Base-by-base conservation (phyloP, 2,329 filamentous ascomycete species). In the Aspergillus clavatus region DNA sequence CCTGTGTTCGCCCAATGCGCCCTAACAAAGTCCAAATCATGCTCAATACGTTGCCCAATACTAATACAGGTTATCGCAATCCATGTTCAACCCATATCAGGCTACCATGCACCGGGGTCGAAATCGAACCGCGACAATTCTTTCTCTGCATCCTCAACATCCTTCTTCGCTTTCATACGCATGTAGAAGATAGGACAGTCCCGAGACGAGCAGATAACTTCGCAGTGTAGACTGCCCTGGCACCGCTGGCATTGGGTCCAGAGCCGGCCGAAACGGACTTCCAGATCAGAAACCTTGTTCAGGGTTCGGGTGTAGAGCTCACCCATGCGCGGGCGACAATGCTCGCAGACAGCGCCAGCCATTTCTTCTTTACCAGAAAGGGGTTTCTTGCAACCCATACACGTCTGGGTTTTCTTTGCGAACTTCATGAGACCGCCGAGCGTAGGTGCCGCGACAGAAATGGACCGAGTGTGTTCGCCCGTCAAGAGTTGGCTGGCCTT, bases 111-210 rank as follows among this genome's bases (percentile, higher is more conserved):
- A 45, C 86, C 84, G 59, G 82, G 80, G 69, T 95, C 90, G 53
- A 83, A 80, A 71, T 98, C 93, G 70, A 98, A 98, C 58, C 93
- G 77, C 57, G 80, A 80, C 59, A 98, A 69, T 68, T 98, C 93
- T 72, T 89, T 94, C 46, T 90, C 89, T 1, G 84, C 85, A 72
- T 98, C 93, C 68, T 97, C 91, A 29, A 97, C 83, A 66, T 98
- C 93, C 76, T 98, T 98, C 79, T 96, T 95, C 24, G 91, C 91
- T 78, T 98, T 98, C 93, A 98, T 98, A 4, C 93, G 83, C 93
- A 98, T 98, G 69, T 98, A 98, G 70, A 98, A 98, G 61, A 98
- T 98, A 1, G 93, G 93, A 65, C 93, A 98, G 73, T 98, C 93
- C 67, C 89, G 87, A 66, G 86, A 91, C 52, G 86, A 90, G 74